These are phyloP conservation scores for Nosema granulosis DNA, from an alignment of 371 early-diverging fungal species.

Conservation along the genomic window DNA sequence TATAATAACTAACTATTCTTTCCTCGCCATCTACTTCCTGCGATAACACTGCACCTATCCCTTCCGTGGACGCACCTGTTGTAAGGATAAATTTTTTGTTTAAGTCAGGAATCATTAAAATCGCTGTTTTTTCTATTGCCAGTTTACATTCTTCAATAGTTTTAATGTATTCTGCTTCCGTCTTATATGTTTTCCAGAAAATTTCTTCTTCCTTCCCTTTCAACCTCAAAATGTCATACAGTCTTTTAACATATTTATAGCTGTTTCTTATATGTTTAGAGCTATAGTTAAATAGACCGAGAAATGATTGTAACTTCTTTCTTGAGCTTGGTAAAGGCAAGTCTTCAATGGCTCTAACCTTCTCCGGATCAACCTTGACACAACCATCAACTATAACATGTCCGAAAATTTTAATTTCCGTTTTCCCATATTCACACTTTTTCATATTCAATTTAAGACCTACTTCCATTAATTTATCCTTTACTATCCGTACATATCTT, in stretches of 20 bases:
- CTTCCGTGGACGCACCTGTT: conserved; percentile 45
- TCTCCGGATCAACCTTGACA: conserved; percentile 7
- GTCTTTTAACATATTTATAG: neutral
- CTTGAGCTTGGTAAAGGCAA: neutral
- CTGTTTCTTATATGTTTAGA: conserved; percentile 30
- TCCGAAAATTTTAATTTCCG: conserved; percentile 48
- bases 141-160: neutral
- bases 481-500: conserved; percentile 3
- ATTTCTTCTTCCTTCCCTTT: neutral
- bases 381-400: neutral
- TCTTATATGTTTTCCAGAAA: neutral
- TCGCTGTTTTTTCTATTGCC: neutral
- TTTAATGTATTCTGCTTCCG: neutral
- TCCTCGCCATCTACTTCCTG: conserved; percentile 27
- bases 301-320: conserved; percentile 34
- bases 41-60: conserved; percentile 29
- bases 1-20: conserved; percentile 5
- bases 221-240: neutral
- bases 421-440: conserved; percentile 5
- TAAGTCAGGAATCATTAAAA: conserved; percentile 11
- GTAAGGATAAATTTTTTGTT: conserved; percentile 37
- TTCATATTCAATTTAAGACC: neutral
- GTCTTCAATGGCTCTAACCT: conserved; percentile 14
- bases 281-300: conserved; percentile 41
- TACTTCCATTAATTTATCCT: neutral